Conservation (phyloP, 2,329 filamentous ascomycete species). For the Spiromastix sp. region DNA sequence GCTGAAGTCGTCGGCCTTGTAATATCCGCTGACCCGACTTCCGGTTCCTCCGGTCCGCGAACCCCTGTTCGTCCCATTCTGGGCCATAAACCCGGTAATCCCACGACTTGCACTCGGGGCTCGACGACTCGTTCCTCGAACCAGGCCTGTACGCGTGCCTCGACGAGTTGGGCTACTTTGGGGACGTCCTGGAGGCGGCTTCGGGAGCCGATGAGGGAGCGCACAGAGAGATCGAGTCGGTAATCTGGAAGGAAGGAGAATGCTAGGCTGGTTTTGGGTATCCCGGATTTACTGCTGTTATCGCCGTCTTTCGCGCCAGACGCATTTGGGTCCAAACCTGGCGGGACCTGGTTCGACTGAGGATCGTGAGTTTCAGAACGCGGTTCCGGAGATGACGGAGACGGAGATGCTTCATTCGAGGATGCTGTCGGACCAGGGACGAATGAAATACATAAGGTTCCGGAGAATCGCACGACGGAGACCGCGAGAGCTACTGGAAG, state of each 20-base stretch:
- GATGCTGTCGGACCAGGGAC: slow-evolving; percentile 51
- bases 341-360: neutral
- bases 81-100: slow-evolving; percentile 52
- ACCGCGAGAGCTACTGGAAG: slow-evolving; percentile 87
- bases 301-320: slow-evolving; percentile 8
- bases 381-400: slow-evolving; percentile 19
- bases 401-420: slow-evolving; percentile 10
- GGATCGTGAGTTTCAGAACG: neutral
- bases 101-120: slow-evolving; percentile 55
- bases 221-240: slow-evolving; percentile 54
- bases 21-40: slow-evolving; percentile 22
- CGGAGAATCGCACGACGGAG: slow-evolving; percentile 86
- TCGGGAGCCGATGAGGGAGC: slow-evolving; percentile 53
- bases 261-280: slow-evolving; percentile 72
- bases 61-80: slow-evolving; percentile 42
- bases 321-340: slow-evolving; percentile 15
- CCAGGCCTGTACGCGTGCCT: slow-evolving; percentile 55
- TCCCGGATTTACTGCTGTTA: slow-evolving; percentile 33
- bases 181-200: slow-evolving; percentile 55
- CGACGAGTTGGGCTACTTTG: slow-evolving; percentile 56
- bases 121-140: slow-evolving; percentile 58
- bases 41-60: slow-evolving; percentile 30
- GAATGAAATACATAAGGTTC: slow-evolving; percentile 86
- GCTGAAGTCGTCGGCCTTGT: slow-evolving; percentile 6
- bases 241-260: slow-evolving; percentile 73